Evolutionary conservation across 2,329 filamentous ascomycete species (phyloP).

Genomic region (Cladosporium phlei): DNA sequence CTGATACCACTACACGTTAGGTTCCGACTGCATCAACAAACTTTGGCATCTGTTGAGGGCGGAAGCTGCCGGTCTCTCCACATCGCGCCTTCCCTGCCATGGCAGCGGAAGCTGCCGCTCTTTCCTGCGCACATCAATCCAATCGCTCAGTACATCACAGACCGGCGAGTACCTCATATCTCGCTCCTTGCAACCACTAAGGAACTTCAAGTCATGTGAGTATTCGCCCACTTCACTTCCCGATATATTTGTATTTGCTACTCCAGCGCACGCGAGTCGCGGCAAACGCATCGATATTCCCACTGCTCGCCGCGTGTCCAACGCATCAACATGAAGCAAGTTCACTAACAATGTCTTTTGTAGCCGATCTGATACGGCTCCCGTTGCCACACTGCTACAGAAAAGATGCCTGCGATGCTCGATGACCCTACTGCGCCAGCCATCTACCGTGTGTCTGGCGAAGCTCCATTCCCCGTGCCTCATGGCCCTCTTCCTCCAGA

Average conservation of each 20-base stretch:
- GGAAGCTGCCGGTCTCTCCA: too few species aligned
- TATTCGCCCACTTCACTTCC: constrained; percentile 2
- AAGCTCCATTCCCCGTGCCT: constrained; percentile 58
- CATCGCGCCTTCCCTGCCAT: too few species aligned
- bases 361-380: neutral
- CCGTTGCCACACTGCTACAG: neutral
- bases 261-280: neutral
- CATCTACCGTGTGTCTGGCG: constrained; percentile 65
- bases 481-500: constrained; percentile 61
- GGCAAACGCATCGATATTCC: neutral
- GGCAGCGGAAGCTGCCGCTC: too few species aligned
- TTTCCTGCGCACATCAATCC: neutral
- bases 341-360: neutral
- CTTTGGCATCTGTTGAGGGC: too few species aligned
- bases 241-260: neutral
- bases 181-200: constrained; percentile 2
- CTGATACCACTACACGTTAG: too few species aligned
- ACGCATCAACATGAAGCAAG: neutral
- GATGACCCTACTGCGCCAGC: constrained; percentile 69
- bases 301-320: neutral
- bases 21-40: too few species aligned
- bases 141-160: constrained; percentile 6
- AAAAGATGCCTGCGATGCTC: constrained; percentile 69
- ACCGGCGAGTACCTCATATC: constrained; percentile 12
- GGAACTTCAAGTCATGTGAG: constrained; percentile 9